Evolutionary conservation across 306 rosid species (phyloP), one percentile per base, ranked within the genome.

Genomic region (Cucurbita pepo): DNA sequence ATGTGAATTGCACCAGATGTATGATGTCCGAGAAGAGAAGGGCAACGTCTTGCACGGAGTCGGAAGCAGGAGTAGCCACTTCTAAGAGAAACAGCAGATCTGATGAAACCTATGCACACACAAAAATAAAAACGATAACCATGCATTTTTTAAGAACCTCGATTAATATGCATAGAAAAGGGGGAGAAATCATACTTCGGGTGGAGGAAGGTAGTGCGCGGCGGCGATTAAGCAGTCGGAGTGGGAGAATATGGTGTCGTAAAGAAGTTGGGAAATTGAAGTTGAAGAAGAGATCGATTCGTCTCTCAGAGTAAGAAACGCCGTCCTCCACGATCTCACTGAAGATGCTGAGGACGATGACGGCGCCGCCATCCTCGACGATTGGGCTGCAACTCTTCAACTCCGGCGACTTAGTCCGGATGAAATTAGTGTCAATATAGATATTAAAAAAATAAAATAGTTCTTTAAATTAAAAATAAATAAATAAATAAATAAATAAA

Each of bases 271-370:
- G 15, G 85, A 51, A 4, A 83, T 76, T 22, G 90, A 77, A 71
- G 85, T 61, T 71, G 80, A 74, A 87, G 86, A 44, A 48, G 90
- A 85, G 59, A 85, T 87, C 66, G 88, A 80, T 90, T 92, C 96
- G 71, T 92, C 97, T 69, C 97, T 81, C 64, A 90, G 80, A 0
- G 96, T 88, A 15, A 92, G 71, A 81, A 92, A 90, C 51, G 92
- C 82, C 36, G 92, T 86, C 75, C 97, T 83, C 97, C 97, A 92
- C 34, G 81, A 73, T 83, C 89, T 84, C 4, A 79, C 82, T 10
- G 77, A 63, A 44, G 67, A 63, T 1, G 90, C 50, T 3, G 77
- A 60, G 44, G 85, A 58, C 45, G 88, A 71, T 52, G 81, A 71
- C 57, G 62, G 47, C 25, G 80, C 55, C 21, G 64, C 57, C 84